These are phyloP conservation scores for Leccinum rimulosum DNA, from an alignment of 768 basidiomycete species.

Conservation along the genomic window DNA sequence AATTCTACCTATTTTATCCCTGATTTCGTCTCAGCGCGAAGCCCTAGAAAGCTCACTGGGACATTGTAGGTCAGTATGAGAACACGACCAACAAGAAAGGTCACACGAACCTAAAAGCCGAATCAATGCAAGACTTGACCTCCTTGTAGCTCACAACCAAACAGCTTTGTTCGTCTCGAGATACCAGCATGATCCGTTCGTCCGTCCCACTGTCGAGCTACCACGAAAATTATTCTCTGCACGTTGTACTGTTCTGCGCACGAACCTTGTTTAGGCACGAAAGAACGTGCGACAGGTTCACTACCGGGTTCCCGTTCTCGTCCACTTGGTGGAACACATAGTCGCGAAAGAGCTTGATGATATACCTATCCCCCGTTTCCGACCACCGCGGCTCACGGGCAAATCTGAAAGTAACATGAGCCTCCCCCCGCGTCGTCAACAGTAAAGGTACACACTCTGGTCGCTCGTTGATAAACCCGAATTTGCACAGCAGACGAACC, in stretches of 20 bases:
- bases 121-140: constrained; percentile 80
- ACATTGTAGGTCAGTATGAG: background rate
- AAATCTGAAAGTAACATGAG: constrained; percentile 55
- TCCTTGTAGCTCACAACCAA: constrained; percentile 93
- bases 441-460: constrained; percentile 70
- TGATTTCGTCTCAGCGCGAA: constrained; percentile 19
- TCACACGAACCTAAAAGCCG: constrained; percentile 69
- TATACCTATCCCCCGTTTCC: constrained; percentile 96
- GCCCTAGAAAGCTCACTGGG: constrained; percentile 46
- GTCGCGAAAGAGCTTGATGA: constrained; percentile 97
- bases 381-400: constrained; percentile 97
- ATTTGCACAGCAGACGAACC: constrained; percentile 85
- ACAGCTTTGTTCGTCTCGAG: constrained; percentile 94
- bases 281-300: constrained; percentile 89
- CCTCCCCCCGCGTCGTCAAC: background rate
- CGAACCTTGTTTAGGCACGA: constrained; percentile 89
- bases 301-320: constrained; percentile 81
- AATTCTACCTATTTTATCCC: constrained; percentile 63
- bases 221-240: background rate
- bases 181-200: constrained; percentile 91
- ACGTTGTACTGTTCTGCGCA: background rate
- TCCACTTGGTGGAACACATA: constrained; percentile 98
- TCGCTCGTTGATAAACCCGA: constrained; percentile 99
- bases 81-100: background rate
- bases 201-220: constrained; percentile 93